Percentiles rank a stretch among this genome's conserved stretches.
phyloP scores from a whole-genome alignment of 306 rosid genomes.

The Cicer pinnatifidum region DNA sequence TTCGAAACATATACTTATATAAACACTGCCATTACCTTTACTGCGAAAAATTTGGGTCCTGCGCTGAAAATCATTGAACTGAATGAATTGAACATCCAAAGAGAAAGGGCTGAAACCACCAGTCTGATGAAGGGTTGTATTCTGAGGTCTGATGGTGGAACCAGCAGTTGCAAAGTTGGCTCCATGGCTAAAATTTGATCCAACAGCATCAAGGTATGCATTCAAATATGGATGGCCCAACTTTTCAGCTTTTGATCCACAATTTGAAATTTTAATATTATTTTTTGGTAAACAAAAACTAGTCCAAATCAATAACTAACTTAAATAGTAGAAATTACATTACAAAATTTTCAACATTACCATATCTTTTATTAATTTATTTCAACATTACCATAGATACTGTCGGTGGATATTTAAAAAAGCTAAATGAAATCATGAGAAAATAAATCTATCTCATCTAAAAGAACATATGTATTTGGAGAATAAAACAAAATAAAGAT shows the following conservation, averaged over 20 bases:
- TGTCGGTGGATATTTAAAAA: slow-evolving; percentile 45
- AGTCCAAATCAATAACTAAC: no score
- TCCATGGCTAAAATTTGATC: slow-evolving; percentile 76
- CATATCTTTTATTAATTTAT: no score
- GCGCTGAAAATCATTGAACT: slow-evolving; percentile 65
- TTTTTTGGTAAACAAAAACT: neutral
- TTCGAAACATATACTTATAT: neutral
- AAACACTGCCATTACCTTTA: slow-evolving; percentile 50
- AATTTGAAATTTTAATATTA: neutral
- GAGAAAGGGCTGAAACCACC: slow-evolving; percentile 83
- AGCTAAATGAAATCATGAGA: neutral
- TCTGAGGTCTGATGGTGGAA: slow-evolving; percentile 77
- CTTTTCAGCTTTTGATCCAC: slow-evolving; percentile 54
- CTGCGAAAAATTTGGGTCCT: slow-evolving; percentile 56
- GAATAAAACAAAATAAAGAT: neutral
- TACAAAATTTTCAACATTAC: no score
- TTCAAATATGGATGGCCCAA: slow-evolving; percentile 64
- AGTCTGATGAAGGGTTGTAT: slow-evolving; percentile 64
- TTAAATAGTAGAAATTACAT: no score
- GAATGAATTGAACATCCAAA: slow-evolving; percentile 64
- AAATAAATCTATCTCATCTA: no score
- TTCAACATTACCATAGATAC: neutral
- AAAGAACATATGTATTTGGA: no score
- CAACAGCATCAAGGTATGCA: slow-evolving; percentile 72
- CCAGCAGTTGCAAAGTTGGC: slow-evolving; percentile 91